Conservation (phyloP, 257 asterid species). For the Lycium barbarum region DNA sequence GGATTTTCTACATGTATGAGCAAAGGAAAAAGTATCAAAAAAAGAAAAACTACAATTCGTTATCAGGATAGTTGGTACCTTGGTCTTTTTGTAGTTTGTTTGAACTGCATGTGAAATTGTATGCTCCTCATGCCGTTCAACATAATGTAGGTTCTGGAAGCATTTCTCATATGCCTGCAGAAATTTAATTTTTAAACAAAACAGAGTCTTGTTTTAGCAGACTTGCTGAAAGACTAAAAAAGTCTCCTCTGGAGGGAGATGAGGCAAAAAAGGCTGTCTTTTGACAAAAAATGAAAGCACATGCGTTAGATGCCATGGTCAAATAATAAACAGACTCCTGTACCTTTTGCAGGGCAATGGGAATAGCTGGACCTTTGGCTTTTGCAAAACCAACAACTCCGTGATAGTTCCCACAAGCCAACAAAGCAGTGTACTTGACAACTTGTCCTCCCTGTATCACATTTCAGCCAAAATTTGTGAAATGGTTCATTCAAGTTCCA, state of each 20-base stretch:
- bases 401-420: constrained; percentile 94
- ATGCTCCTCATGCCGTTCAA: constrained; percentile 90
- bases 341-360: constrained; percentile 92
- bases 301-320: neutral
- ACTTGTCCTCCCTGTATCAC: constrained; percentile 83
- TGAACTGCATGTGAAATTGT: constrained; percentile 96
- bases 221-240: neutral
- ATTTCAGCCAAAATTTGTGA: constrained; percentile 33
- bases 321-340: neutral
- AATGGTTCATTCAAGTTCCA: constrained; percentile 17
- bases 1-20: neutral
- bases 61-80: constrained; percentile 53
- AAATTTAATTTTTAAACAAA: constrained; percentile 1
- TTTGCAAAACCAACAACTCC: constrained; percentile 95
- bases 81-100: constrained; percentile 83
- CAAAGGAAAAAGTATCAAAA: neutral
- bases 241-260: neutral
- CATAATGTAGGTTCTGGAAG: constrained; percentile 90
- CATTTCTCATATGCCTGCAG: constrained; percentile 88
- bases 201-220: neutral
- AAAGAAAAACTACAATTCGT: neutral
- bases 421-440: constrained; percentile 77
- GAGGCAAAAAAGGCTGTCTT: neutral
- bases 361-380: constrained; percentile 87
- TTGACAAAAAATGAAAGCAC: constrained; percentile 22